Evolutionary conservation across 148 eudicot species (phyloP).

Genomic region (Nyssa sinensis): DNA sequence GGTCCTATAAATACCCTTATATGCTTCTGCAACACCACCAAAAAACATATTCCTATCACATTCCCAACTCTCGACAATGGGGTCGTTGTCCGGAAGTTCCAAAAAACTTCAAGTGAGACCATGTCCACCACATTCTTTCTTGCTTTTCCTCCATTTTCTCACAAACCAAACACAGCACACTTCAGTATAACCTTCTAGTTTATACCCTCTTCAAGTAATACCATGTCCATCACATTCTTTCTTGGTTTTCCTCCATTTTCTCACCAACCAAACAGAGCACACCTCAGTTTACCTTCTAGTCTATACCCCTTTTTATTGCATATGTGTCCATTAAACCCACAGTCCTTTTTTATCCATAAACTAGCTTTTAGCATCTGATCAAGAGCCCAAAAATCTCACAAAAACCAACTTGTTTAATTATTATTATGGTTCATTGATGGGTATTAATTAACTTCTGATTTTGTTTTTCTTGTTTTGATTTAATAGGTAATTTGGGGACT

Average conservation of each 20-base stretch:
- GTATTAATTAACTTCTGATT: no score
- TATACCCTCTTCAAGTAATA: slow-evolving; percentile 23
- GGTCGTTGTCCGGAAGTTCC: slow-evolving; percentile 15
- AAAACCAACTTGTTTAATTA: no score
- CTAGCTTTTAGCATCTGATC: not conserved
- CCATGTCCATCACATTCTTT: not conserved
- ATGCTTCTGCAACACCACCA: slow-evolving; percentile 5
- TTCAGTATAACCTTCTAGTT: not conserved
- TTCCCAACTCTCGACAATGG: slow-evolving; percentile 31
- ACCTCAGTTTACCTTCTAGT: not conserved
- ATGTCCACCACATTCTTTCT: not conserved
- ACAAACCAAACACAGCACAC: not conserved
- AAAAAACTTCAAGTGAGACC: slow-evolving; percentile 24
- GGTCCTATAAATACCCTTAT: slow-evolving; percentile 26
- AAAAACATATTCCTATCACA: slow-evolving; percentile 24
- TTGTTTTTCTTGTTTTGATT: not conserved
- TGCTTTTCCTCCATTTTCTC: slow-evolving; percentile 2
- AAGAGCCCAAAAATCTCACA: no score
- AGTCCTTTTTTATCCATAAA: not conserved
- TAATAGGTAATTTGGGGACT: slow-evolving; percentile 6
- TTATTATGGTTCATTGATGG: no score
- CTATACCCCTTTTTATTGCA: no score
- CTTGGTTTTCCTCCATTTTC: not conserved
- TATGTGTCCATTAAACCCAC: no score
- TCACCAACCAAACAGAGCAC: not conserved